Evolutionary conservation across 768 basidiomycete species (phyloP).

Genomic region (Tricholoma flavovirens): DNA sequence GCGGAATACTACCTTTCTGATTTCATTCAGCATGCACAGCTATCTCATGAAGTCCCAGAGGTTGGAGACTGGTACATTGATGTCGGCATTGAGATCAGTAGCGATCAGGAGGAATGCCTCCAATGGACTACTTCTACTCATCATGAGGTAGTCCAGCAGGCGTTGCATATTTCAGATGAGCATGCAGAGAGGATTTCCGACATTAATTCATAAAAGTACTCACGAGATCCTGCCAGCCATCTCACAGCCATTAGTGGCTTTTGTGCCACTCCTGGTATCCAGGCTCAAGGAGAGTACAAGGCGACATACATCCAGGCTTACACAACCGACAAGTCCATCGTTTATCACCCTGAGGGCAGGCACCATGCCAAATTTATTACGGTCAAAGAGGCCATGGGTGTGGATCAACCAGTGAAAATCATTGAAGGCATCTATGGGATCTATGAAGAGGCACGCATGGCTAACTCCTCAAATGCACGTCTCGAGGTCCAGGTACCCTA

Average conservation of each 20-base stretch:
- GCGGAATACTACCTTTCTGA: neutral
- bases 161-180: neutral
- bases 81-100: conserved; percentile 17
- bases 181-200: neutral
- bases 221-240: conserved; percentile 10
- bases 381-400: conserved; percentile 8
- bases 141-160: neutral
- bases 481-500: conserved; percentile 10
- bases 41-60: neutral
- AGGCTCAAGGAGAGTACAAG: conserved; percentile 3
- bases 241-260: conserved; percentile 11
- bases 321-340: too few relatives aligned
- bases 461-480: conserved; percentile 8
- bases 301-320: conserved; percentile 12
- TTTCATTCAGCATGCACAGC: neutral
- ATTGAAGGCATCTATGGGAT: conserved; percentile 4
- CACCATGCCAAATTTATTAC: conserved; percentile 12
- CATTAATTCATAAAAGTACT: conserved; percentile 6
- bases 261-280: conserved; percentile 7
- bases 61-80: conserved; percentile 18
- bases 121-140: conserved; percentile 12
- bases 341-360: conserved; percentile 3
- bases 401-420: neutral
- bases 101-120: conserved; percentile 3
- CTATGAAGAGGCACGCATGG: neutral